phyloP scores from a whole-genome alignment of 2,329 filamentous ascomycete genomes.

The Xylaria sp. region DNA sequence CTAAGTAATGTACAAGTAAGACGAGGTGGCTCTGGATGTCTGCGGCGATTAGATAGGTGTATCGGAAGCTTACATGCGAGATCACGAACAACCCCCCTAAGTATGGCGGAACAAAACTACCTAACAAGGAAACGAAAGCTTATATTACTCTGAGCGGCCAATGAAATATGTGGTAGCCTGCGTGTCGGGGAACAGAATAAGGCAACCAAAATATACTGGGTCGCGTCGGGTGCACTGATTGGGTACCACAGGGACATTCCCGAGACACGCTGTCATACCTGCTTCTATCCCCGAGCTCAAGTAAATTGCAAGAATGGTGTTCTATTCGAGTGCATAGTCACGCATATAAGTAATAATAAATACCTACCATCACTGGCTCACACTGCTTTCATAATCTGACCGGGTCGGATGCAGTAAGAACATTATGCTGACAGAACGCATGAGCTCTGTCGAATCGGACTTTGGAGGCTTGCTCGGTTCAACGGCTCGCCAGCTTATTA shows the following conservation, averaged over 20 bases:
- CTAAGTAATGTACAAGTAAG: no score
- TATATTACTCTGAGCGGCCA: neutral
- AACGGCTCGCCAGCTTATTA: constrained; percentile 24
- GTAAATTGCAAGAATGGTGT: no score
- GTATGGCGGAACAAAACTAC: neutral
- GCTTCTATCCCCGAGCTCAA: no score
- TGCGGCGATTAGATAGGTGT: neutral
- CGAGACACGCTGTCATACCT: neutral
- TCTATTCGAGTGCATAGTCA: neutral
- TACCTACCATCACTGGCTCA: neutral
- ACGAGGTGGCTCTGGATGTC: neutral
- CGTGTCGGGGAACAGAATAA: neutral
- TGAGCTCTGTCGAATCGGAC: constrained; percentile 12
- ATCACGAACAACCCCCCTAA: neutral
- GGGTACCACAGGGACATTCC: neutral
- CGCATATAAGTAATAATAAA: neutral
- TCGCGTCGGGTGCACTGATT: neutral
- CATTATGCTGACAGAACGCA: constrained; percentile 24
- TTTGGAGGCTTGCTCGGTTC: constrained; percentile 21
- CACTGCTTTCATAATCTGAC: neutral
- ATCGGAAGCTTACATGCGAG: neutral
- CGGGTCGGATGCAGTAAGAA: constrained; percentile 4
- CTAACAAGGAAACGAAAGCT: neutral
- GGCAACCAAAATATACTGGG: neutral
- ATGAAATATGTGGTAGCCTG: neutral